Evolutionary conservation across 2,329 filamentous ascomycete genomes (phyloP).

Genomic region (Zasmidium angulare): DNA sequence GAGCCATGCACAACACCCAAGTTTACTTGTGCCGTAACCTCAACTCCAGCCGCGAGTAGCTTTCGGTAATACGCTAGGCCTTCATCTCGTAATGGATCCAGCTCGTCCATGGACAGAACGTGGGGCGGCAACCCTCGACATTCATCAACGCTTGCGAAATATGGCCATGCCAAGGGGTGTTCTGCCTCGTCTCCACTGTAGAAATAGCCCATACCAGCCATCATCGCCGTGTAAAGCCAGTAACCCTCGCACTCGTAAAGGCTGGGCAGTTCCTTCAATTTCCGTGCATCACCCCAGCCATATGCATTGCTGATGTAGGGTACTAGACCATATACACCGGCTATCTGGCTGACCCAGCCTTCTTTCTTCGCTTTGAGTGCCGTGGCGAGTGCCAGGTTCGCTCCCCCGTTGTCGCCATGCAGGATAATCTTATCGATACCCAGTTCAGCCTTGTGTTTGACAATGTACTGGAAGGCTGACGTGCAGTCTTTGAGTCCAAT

Average conservation of each 20-base stretch:
- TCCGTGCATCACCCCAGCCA: slow-evolving; percentile 18
- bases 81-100: slow-evolving; percentile 34
- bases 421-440: slow-evolving; percentile 30
- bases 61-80: slow-evolving; percentile 31
- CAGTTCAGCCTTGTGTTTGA: slow-evolving; percentile 22
- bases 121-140: slow-evolving; percentile 32
- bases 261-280: slow-evolving; percentile 28
- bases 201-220: slow-evolving; percentile 22
- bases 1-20: slow-evolving; percentile 28
- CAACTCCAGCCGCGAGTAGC: slow-evolving; percentile 27
- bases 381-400: slow-evolving; percentile 30
- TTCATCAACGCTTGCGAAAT: slow-evolving; percentile 29
- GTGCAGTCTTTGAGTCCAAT: slow-evolving; percentile 33
- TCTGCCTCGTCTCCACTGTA: slow-evolving; percentile 24
- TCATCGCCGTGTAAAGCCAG: slow-evolving; percentile 18
- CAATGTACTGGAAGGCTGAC: slow-evolving; percentile 27
- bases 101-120: slow-evolving; percentile 31
- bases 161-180: slow-evolving; percentile 35
- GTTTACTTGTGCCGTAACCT: slow-evolving; percentile 27
- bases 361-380: slow-evolving; percentile 31
- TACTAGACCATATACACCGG: slow-evolving; percentile 28
- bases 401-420: slow-evolving; percentile 35
- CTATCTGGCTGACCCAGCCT: slow-evolving; percentile 29
- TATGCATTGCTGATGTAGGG: slow-evolving; percentile 29
- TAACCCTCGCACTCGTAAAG: slow-evolving; percentile 32